phyloP scores from a whole-genome alignment of 176 grass and related monocot species.

The Coix lacrymajobi region DNA sequence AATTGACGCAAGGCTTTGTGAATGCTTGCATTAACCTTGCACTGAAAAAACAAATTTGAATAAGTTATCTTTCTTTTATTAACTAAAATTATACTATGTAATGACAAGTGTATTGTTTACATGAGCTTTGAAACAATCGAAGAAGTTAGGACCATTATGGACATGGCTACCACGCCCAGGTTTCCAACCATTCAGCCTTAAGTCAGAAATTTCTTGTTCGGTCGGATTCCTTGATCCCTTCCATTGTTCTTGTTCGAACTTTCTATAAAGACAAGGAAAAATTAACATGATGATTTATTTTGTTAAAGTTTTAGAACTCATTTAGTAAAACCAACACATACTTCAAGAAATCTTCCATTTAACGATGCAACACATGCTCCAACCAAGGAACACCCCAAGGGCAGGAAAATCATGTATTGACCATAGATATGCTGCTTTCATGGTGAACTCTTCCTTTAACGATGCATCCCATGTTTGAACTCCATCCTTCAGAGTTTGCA shows the following conservation, averaged over 20 bases:
- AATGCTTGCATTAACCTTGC: neutral
- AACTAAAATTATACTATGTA: neutral
- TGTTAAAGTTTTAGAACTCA: too few relatives aligned
- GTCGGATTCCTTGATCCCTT: neutral
- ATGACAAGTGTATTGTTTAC: neutral
- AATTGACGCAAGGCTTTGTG: neutral
- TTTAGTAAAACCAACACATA: too few relatives aligned
- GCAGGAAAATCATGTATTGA: too few relatives aligned
- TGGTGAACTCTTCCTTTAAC: too few relatives aligned
- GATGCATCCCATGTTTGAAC: too few relatives aligned
- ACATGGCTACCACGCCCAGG: neutral
- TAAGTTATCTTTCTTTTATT: neutral
- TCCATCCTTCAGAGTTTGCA: too few relatives aligned
- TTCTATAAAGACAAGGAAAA: neutral
- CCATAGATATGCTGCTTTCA: too few relatives aligned
- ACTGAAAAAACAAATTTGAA: neutral
- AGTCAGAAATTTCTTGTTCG: neutral
- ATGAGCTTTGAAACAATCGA: neutral
- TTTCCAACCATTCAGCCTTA: neutral
- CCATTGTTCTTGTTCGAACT: neutral
- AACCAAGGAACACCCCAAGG: too few relatives aligned
- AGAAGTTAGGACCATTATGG: neutral
- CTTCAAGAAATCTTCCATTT: too few relatives aligned
- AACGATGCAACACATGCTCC: too few relatives aligned
- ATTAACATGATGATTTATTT: too few relatives aligned